Base-by-base conservation (phyloP, 805 yeast genomes). In the Saturnispora bothae region DNA sequence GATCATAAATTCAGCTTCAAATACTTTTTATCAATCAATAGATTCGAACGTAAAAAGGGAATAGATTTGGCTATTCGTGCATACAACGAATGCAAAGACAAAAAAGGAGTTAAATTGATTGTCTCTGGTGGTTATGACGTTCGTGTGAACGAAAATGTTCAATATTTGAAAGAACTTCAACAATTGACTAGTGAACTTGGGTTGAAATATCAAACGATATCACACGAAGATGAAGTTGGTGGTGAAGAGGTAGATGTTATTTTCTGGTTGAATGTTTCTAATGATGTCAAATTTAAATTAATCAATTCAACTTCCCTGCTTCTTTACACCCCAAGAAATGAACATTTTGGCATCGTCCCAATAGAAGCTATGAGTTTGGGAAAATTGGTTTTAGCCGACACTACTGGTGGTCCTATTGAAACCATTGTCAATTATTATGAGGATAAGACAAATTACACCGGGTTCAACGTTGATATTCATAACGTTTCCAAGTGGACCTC, bases 321-420 rank as follows among this genome's bases (percentile, higher is more conserved):
- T 17, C 60, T 88, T 32, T 92, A 92, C 54, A 92, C 99, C 0
- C 98, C 99, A 3, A 68, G 82, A 0, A 71, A 71, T 49, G 98
- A 92, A 57, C 99, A 92, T 61, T 92, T 92, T 54, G 99, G 99
- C 12, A 92, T 92, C 46, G 99, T 92, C 8, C 99, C 99, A 1
- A 67, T 92, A 13, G 98, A 92, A 56, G 88, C 95, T 10, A 88
- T 92, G 96, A 68, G 79, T 33, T 66, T 73, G 41, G 80, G 83
- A 21, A 78, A 79, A 0, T 85, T 95, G 0, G 96, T 88, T 0
- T 61, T 92, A 36, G 96, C 96, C 0, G 78, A 80, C 4, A 76
- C 83, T 51, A 76, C 76, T 28, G 99, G 98, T 20, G 99, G 99
- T 0, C 98, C 98, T 0, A 59, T 78, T 26, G 99, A 92, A 54